A percentile compares a stretch with the other conserved stretches of the same genome.
Evolutionary conservation across 805 yeast species (phyloP).

Genomic region (Kockiozyma suomiensis): DNA sequence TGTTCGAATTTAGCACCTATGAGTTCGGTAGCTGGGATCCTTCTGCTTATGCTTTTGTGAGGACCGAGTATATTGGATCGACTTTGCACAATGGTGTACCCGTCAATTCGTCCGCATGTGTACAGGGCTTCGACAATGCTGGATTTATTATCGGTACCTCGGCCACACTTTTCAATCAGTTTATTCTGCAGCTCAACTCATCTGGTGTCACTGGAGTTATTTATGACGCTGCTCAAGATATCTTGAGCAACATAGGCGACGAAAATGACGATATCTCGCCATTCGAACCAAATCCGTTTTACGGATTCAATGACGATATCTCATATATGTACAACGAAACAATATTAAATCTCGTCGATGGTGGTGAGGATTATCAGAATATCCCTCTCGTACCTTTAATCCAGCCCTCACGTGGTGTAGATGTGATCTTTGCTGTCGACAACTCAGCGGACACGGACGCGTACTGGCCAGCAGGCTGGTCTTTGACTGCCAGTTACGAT

Average conservation of each 20-base stretch:
- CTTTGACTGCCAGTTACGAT: constrained; percentile 58
- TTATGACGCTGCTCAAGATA: constrained; percentile 49
- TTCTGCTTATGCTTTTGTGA: constrained; percentile 63
- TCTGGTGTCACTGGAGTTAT: constrained; percentile 54
- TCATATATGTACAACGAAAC: constrained; percentile 46
- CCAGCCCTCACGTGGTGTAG: constrained; percentile 62
- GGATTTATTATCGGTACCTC: constrained; percentile 85
- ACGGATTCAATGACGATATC: constrained; percentile 45
- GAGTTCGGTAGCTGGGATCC: constrained; percentile 92
- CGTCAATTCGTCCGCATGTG: constrained; percentile 51
- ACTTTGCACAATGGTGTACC: constrained; percentile 63
- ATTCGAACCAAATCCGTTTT: constrained; percentile 74
- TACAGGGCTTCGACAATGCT: constrained; percentile 74
- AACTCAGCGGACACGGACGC: constrained; percentile 60
- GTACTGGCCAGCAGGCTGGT: constrained; percentile 66
- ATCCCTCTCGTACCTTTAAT: constrained; percentile 66
- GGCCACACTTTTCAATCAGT: constrained; percentile 74
- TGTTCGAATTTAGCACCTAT: constrained; percentile 55
- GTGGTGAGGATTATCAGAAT: constrained; percentile 71
- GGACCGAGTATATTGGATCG: constrained; percentile 71
- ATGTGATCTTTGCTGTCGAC: constrained; percentile 66
- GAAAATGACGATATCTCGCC: constrained; percentile 64
- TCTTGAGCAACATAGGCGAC: constrained; percentile 49
- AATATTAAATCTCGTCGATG: constrained; percentile 62
- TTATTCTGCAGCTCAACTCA: constrained; percentile 59